phyloP scores from a whole-genome alignment of 306 rosid genomes.

The Dryas drummondii region DNA sequence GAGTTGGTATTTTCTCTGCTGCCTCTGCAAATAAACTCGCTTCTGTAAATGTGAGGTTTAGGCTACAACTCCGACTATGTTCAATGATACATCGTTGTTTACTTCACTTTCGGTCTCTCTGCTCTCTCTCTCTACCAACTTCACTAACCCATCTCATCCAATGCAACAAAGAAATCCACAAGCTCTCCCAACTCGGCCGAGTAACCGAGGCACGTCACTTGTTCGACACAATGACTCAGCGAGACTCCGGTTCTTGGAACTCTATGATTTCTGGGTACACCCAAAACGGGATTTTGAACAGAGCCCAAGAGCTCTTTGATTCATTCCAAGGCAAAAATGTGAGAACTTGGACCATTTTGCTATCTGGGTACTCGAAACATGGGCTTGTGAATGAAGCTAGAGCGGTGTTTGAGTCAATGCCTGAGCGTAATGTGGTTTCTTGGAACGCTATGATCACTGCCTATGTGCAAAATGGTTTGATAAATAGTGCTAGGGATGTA shows the following conservation, averaged over 20 bases:
- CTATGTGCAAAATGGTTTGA: constrained; percentile 24
- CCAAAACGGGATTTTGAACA: constrained; percentile 14
- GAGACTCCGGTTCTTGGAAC: constrained; percentile 28
- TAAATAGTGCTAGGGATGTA: constrained; percentile 27
- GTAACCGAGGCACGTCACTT: constrained; percentile 28
- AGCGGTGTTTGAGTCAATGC: constrained; percentile 27
- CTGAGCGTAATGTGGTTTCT: constrained; percentile 30
- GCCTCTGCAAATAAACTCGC: neutral
- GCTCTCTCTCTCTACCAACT: constrained; percentile 9
- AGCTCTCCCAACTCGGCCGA: constrained; percentile 17
- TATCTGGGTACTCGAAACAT: constrained; percentile 31
- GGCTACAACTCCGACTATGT: constrained; percentile 13
- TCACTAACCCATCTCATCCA: constrained; percentile 9
- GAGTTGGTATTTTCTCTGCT: no score
- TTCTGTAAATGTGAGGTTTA: neutral
- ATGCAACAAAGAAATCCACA: constrained; percentile 33
- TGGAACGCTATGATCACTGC: constrained; percentile 32
- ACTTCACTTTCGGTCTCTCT: constrained; percentile 16
- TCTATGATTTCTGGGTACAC: constrained; percentile 33
- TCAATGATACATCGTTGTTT: constrained; percentile 30
- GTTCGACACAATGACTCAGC: constrained; percentile 29
- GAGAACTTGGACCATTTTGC: constrained; percentile 36
- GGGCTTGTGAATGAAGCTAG: constrained; percentile 28
- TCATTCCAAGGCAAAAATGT: constrained; percentile 32
- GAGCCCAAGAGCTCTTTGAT: constrained; percentile 26